Conservation (phyloP, 129 eudicot genomes). For the Smallanthus sonchifolius region DNA sequence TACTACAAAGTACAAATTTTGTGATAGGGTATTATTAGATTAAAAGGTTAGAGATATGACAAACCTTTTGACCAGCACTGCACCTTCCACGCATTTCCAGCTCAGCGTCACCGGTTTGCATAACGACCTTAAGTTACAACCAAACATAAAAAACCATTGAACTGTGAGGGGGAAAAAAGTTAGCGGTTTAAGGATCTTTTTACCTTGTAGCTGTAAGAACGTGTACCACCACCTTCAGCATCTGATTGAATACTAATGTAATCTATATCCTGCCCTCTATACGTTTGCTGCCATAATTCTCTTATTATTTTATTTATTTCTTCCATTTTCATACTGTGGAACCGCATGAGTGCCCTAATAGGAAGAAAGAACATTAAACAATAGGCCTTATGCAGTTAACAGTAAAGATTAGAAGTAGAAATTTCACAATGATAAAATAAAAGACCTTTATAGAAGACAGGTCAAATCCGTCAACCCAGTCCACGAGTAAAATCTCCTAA, state of each 20-base stretch:
- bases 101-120: conserved; percentile 96
- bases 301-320: conserved; percentile 90
- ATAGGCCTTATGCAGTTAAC: conserved; percentile 6
- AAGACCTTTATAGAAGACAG: background rate
- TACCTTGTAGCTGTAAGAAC: conserved; percentile 97
- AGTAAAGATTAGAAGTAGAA: background rate
- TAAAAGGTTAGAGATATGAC: background rate
- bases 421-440: background rate
- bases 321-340: conserved; percentile 97
- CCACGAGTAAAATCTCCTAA: background rate
- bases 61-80: conserved; percentile 97
- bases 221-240: conserved; percentile 89
- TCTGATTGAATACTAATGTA: conserved; percentile 91
- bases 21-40: background rate
- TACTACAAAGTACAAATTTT: background rate
- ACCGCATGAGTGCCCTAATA: conserved; percentile 81
- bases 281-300: conserved; percentile 98
- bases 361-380: conserved; percentile 5
- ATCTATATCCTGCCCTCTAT: conserved; percentile 98
- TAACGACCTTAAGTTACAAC: conserved; percentile 55
- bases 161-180: background rate
- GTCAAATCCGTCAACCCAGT: background rate
- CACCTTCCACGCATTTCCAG: conserved; percentile 99
- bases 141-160: background rate
- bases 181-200: background rate